Evolutionary conservation across 1,284 basidiomycete genomes (phyloP).

Genomic region (Cryptococcus maquisensis): DNA sequence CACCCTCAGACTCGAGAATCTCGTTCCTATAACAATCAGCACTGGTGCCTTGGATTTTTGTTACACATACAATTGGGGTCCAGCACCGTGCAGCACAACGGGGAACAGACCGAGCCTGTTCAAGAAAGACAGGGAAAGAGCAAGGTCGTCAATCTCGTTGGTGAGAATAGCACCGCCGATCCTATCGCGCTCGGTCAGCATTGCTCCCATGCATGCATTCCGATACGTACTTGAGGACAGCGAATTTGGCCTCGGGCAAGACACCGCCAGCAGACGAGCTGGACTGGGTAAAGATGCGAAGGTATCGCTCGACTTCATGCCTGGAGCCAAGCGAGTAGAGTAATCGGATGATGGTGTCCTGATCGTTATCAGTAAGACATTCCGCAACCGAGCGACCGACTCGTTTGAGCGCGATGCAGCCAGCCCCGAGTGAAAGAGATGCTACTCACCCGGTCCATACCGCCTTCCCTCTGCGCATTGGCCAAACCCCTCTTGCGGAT

Average conservation of each 20-base stretch:
- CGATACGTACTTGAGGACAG: slow-evolving; percentile 67
- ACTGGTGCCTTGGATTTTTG: background rate
- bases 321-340: slow-evolving; percentile 93
- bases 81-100: slow-evolving; percentile 87
- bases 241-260: slow-evolving; percentile 68
- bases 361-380: background rate
- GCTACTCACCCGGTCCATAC: slow-evolving; percentile 46
- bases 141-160: slow-evolving; percentile 82
- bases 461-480: slow-evolving; percentile 34
- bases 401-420: background rate
- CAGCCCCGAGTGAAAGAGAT: background rate
- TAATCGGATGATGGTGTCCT: slow-evolving; percentile 90
- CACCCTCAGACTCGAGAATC: slow-evolving; percentile 82
- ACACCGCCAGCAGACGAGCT: slow-evolving; percentile 56
- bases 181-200: slow-evolving; percentile 33
- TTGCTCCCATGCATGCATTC: background rate
- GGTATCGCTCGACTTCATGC: slow-evolving; percentile 91
- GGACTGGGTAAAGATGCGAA: slow-evolving; percentile 88
- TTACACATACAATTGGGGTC: slow-evolving; percentile 67
- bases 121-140: slow-evolving; percentile 85
- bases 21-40: slow-evolving; percentile 58
- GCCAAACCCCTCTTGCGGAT: slow-evolving; percentile 46
- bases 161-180: slow-evolving; percentile 85
- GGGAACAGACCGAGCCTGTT: slow-evolving; percentile 92
- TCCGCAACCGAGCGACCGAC: background rate